Base-by-base conservation (phyloP, 2,329 filamentous ascomycete genomes). In the Aspergillus tubingensis region DNA sequence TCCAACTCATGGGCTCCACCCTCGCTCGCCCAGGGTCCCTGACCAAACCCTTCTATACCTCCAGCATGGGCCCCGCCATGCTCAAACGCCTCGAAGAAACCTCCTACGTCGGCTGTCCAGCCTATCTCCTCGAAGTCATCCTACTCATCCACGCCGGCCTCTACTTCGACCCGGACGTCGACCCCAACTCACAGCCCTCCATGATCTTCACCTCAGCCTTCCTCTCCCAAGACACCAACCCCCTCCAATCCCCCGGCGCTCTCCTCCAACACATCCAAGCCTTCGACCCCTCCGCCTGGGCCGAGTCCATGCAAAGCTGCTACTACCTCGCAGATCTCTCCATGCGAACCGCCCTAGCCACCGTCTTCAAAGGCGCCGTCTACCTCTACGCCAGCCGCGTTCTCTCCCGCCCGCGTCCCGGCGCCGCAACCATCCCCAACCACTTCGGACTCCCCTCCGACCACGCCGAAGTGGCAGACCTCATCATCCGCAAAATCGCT, bases 311-410 rank as follows among this genome's bases (percentile, higher is more conserved):
- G 67, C 75, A 77, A 63, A 63, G 67, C n/a, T 74, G 67, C 58
- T 66, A 69, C 39, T 84, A 81, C 71, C 80, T 85, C 25, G 68
- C 76, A 1, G 76, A 80, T 15, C 71, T 85, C 11, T 75, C 79
- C 51, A 73, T 77, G 63, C 81, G 80, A 54, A 79, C 85, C 54
- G 75, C 76, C 55, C 79, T 84, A 1, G 83, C 76, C 27, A 70
- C 68, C 50, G 67, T 74, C 56, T 77, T 77, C 65, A 74, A 77
- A 63, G 69, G 73, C 23, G 71, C 75, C 44, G 75, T 78, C 50
- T 77, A 77, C 59, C 72, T 78, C 30, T 78, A 78, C 59, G 73
- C 75, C 11, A 75, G 72, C 50, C 70, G 75, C 8, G 74, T 77
- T 2, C 72, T 78, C 54, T 76, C 74, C 30, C 72, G 69, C 4